phyloP scores from a whole-genome alignment of 2,329 filamentous ascomycete genomes.

The Aspergillus brasiliensis region DNA sequence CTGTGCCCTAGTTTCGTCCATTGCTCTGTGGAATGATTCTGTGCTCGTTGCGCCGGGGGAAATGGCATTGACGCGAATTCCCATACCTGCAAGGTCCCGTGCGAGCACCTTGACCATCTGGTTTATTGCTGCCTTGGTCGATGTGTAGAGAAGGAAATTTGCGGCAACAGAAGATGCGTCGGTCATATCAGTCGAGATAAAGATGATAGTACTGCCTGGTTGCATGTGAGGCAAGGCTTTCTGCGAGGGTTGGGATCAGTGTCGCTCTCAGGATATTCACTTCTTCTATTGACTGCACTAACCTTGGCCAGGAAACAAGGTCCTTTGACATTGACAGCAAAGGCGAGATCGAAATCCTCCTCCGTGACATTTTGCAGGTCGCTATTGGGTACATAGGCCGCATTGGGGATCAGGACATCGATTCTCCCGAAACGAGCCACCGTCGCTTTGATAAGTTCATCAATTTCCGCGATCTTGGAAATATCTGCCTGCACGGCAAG shows the following conservation, averaged over 20 bases:
- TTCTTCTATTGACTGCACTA: background rate
- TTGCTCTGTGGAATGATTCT: too few species aligned
- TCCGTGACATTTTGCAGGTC: conserved; percentile 53
- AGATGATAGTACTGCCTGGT: conserved; percentile 49
- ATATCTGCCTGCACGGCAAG: conserved; percentile 59
- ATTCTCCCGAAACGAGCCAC: conserved; percentile 56
- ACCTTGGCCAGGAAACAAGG: conserved; percentile 51
- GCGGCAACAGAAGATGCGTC: conserved; percentile 43
- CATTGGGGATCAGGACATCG: conserved; percentile 60
- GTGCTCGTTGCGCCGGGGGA: conserved; percentile 51
- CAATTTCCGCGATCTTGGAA: conserved; percentile 47
- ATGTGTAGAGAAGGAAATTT: conserved; percentile 53
- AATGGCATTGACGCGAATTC: conserved; percentile 54
- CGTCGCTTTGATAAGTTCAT: conserved; percentile 50
- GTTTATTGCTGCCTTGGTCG: conserved; percentile 61
- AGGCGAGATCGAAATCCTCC: conserved; percentile 51
- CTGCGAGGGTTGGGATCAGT: background rate
- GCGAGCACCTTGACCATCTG: conserved; percentile 57
- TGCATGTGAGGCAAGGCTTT: conserved; percentile 54
- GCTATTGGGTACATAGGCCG: conserved; percentile 53
- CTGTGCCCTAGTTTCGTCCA: background rate
- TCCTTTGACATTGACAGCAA: conserved; percentile 59
- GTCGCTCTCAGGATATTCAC: background rate
- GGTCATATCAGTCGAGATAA: conserved; percentile 52
- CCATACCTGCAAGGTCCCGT: conserved; percentile 56